Conservation (phyloP, 352 stramenopile genomes). For the Globisporangium orthogonon region DNA sequence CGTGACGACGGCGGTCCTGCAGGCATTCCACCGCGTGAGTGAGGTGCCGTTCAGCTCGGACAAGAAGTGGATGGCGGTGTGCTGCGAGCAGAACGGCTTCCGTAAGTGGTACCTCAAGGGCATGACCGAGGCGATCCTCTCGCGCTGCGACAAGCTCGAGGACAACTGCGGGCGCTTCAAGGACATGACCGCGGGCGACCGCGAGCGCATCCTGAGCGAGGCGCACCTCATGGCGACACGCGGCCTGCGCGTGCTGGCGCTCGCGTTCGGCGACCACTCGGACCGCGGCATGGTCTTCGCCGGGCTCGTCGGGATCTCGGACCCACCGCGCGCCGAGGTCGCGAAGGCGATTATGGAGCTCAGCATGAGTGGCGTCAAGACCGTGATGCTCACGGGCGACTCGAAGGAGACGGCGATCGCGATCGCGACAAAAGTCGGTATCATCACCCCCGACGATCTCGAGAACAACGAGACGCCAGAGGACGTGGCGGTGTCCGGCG, state of each 20-base stretch:
- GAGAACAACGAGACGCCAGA: slow-evolving; percentile 25
- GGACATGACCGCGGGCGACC: slow-evolving; percentile 53
- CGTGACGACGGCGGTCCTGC: slow-evolving; percentile 29
- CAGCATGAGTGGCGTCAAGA: slow-evolving; percentile 53
- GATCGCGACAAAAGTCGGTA: slow-evolving; percentile 92
- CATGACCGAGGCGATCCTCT: slow-evolving; percentile 79
- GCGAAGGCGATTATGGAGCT: slow-evolving; percentile 58
- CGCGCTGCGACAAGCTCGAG: slow-evolving; percentile 66
- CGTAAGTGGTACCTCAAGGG: slow-evolving; percentile 74
- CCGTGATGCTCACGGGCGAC: slow-evolving; percentile 94
- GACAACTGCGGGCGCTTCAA: slow-evolving; percentile 65
- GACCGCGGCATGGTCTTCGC: slow-evolving; percentile 89
- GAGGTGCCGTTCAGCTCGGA: slow-evolving; percentile 95
- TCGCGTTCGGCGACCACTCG: slow-evolving; percentile 82
- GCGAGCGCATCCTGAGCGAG: slow-evolving; percentile 55
- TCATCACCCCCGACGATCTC: slow-evolving; percentile 69
- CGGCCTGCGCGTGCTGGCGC: slow-evolving; percentile 84
- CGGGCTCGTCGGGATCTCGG: slow-evolving; percentile 91
- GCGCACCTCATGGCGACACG: slow-evolving; percentile 62
- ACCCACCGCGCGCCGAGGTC: slow-evolving; percentile 61
- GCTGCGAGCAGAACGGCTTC: slow-evolving; percentile 46
- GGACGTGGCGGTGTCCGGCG: slow-evolving; percentile 72
- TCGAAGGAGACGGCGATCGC: slow-evolving; percentile 93
- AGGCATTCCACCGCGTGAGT: slow-evolving; percentile 66
- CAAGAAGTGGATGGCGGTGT: slow-evolving; percentile 96